phyloP scores from a whole-genome alignment of 208 protist species.

The Crithidia brevicula region DNA sequence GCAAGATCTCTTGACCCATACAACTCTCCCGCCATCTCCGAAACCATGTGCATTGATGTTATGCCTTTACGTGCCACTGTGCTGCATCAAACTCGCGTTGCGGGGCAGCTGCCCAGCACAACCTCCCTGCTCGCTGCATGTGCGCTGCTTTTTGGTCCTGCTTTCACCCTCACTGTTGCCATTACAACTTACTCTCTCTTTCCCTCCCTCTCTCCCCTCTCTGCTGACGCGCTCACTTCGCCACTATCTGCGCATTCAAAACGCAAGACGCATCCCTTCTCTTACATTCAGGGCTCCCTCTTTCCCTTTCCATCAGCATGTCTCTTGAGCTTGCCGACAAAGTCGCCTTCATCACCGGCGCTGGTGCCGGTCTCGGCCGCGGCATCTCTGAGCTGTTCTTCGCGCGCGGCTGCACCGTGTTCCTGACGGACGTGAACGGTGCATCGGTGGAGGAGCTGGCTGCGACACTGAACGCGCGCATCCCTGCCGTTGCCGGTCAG shows the following conservation, averaged over 20 bases:
- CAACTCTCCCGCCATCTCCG: too few relatives aligned
- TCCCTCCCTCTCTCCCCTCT: background rate
- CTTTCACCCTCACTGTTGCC: background rate
- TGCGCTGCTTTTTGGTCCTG: background rate
- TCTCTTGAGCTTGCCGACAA: background rate
- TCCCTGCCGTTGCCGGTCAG: background rate
- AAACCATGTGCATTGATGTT: too few relatives aligned
- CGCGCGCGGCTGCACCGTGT: background rate
- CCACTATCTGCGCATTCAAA: too few relatives aligned
- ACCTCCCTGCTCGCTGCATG: background rate
- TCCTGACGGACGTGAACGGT: background rate
- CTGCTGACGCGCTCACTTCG: background rate
- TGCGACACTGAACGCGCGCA: background rate
- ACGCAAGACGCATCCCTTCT: too few relatives aligned
- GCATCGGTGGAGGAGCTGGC: background rate
- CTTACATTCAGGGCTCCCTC: background rate
- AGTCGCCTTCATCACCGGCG: background rate
- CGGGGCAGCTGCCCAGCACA: background rate
- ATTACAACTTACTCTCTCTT: too few relatives aligned
- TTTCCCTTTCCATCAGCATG: background rate
- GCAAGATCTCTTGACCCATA: too few relatives aligned
- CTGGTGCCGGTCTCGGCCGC: background rate
- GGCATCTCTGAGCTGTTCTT: background rate
- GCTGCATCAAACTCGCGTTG: background rate
- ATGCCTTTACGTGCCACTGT: too few relatives aligned